Percentiles rank a stretch among this genome's conserved stretches.
phyloP scores from a whole-genome alignment of 2,329 filamentous ascomycete genomes.

The Huntiella abstrusa region DNA sequence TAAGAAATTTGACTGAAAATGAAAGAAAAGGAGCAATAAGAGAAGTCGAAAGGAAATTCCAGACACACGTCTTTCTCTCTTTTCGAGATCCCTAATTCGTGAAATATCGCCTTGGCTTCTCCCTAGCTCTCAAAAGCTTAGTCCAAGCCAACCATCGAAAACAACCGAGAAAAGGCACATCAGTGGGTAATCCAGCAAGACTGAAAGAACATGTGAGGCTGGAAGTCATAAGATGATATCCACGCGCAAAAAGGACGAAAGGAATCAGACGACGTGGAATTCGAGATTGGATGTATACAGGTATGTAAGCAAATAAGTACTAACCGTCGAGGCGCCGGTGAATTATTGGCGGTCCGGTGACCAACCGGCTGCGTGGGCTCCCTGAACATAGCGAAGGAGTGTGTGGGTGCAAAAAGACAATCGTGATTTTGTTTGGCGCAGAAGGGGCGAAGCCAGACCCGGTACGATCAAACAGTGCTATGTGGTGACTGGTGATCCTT shows the following conservation, averaged over 20 bases:
- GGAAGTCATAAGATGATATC: neutral
- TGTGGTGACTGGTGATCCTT: too few relatives aligned
- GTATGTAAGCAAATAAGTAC: neutral
- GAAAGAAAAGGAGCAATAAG: neutral
- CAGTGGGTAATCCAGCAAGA: neutral
- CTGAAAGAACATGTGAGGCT: neutral
- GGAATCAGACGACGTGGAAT: neutral
- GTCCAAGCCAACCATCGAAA: neutral
- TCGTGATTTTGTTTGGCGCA: neutral
- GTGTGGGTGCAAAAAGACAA: conserved; percentile 11
- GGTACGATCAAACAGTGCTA: too few relatives aligned
- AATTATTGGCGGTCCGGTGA: conserved; percentile 6
- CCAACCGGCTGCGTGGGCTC: conserved; percentile 8
- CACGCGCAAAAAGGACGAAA: neutral
- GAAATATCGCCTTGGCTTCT: neutral
- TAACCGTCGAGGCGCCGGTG: conserved; percentile 6
- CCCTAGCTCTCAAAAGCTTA: neutral
- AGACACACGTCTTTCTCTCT: neutral
- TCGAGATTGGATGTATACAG: neutral
- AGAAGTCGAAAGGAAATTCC: neutral
- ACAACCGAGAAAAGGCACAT: too few relatives aligned
- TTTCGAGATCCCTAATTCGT: neutral
- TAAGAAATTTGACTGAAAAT: neutral
- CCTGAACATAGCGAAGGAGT: conserved; percentile 11
- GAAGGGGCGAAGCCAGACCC: neutral